These are phyloP conservation scores for Tephrocybe sp. DNA, from an alignment of 768 basidiomycete genomes.

Conservation along the genomic window DNA sequence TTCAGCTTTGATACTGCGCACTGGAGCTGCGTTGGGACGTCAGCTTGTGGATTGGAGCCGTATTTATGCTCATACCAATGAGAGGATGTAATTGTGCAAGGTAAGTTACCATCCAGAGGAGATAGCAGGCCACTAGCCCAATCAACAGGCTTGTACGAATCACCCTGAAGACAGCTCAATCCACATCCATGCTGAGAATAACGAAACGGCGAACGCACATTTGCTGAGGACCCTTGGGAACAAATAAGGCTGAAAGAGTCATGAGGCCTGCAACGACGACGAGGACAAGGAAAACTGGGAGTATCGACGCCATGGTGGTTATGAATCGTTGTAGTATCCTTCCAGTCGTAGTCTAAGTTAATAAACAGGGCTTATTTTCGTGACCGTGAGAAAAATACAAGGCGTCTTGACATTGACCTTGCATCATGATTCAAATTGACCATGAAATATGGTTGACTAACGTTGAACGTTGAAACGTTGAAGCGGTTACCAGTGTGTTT, in stretches of 20 bases:
- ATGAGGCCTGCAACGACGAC: slow-evolving; percentile 65
- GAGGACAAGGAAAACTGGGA: slow-evolving; percentile 68
- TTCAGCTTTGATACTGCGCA: slow-evolving; percentile 12
- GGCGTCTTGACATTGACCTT: too few species aligned
- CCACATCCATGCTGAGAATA: not conserved
- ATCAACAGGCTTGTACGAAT: slow-evolving; percentile 80
- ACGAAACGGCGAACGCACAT: slow-evolving; percentile 55
- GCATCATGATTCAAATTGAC: too few species aligned
- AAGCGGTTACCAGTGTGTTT: too few species aligned
- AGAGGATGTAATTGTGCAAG: slow-evolving; percentile 91
- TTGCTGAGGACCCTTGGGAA: slow-evolving; percentile 87
- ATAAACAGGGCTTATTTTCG: too few species aligned
- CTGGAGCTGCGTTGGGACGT: slow-evolving; percentile 10
- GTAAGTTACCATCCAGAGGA: slow-evolving; percentile 98
- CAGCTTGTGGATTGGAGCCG: not conserved
- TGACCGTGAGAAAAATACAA: slow-evolving; percentile 3
- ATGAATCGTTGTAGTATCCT: not conserved
- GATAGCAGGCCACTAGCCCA: slow-evolving; percentile 78
- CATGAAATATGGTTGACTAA: too few species aligned
- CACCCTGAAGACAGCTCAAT: slow-evolving; percentile 48
- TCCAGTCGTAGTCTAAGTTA: too few species aligned
- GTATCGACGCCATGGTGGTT: slow-evolving; percentile 59
- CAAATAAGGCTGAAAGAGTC: slow-evolving; percentile 59
- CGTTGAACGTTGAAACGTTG: too few species aligned
- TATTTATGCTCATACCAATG: slow-evolving; percentile 49